phyloP scores from a whole-genome alignment of 2,329 filamentous ascomycete genomes.

The Beauveria asiatica region DNA sequence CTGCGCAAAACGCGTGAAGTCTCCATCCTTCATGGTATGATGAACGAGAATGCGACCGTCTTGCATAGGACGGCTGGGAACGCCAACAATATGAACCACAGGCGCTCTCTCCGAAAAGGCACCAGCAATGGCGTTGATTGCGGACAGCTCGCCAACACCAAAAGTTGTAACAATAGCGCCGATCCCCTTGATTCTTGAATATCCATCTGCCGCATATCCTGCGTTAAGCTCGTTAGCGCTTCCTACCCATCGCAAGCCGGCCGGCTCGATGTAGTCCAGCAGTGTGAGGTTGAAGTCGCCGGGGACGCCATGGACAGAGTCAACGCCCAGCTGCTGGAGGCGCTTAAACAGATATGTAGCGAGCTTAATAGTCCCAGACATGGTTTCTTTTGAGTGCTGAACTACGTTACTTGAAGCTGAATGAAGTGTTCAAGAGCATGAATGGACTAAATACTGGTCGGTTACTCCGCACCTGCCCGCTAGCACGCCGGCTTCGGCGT shows the following conservation, averaged over 20 bases:
- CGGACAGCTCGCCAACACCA: slow-evolving; percentile 49
- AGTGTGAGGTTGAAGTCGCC: slow-evolving; percentile 32
- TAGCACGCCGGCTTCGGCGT: slow-evolving; percentile 6
- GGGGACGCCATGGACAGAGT: slow-evolving; percentile 44
- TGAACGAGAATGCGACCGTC: slow-evolving; percentile 36
- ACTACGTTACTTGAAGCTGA: background rate
- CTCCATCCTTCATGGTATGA: slow-evolving; percentile 47
- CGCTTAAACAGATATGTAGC: slow-evolving; percentile 54
- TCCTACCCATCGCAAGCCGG: slow-evolving; percentile 36
- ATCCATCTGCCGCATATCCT: slow-evolving; percentile 49
- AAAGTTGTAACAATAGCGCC: slow-evolving; percentile 48
- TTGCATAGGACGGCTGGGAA: slow-evolving; percentile 36
- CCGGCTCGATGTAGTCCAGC: slow-evolving; percentile 28
- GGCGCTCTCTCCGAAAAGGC: slow-evolving; percentile 48
- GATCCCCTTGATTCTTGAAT: slow-evolving; percentile 44
- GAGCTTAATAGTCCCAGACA: slow-evolving; percentile 31
- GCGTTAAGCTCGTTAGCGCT: slow-evolving; percentile 52
- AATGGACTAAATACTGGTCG: background rate
- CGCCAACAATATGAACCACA: slow-evolving; percentile 51
- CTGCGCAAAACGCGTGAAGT: slow-evolving; percentile 41
- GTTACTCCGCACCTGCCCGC: background rate
- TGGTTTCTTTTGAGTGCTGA: background rate
- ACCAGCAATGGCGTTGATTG: slow-evolving; percentile 50
- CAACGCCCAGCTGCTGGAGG: slow-evolving; percentile 49
- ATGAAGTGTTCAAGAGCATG: background rate